These are phyloP conservation scores for Dactylellina parvicollis DNA, from an alignment of 2,329 filamentous ascomycete genomes.

Conservation along the genomic window DNA sequence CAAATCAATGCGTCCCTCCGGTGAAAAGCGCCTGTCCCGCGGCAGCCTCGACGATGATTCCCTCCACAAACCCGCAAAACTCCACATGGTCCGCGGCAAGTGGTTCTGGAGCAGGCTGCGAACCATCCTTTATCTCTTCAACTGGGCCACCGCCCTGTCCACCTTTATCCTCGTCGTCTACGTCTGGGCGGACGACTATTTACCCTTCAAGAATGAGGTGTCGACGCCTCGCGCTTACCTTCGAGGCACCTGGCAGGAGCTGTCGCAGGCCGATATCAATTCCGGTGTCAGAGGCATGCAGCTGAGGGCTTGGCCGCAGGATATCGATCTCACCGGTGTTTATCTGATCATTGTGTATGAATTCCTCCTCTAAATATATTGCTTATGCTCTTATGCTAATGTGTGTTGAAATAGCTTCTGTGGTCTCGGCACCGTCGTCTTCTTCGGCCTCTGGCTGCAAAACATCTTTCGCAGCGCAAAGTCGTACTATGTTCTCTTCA, in stretches of 20 bases:
- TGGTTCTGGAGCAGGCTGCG: constrained; percentile 44
- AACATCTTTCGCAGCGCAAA: constrained; percentile 51
- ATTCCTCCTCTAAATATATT: not conserved
- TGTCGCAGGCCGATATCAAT: constrained; percentile 32
- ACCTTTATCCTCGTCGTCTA: constrained; percentile 47
- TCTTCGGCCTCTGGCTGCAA: constrained; percentile 53
- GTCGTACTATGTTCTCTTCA: constrained; percentile 53
- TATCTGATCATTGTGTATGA: constrained; percentile 53
- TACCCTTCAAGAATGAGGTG: constrained; percentile 27
- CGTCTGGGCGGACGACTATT: constrained; percentile 45
- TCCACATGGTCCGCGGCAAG: constrained; percentile 54
- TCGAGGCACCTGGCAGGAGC: constrained; percentile 44
- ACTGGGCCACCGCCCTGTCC: constrained; percentile 27
- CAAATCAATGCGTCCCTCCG: constrained; percentile 52
- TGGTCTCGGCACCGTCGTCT: constrained; percentile 44
- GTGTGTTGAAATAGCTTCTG: constrained; percentile 35
- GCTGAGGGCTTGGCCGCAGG: constrained; percentile 42
- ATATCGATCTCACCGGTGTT: constrained; percentile 52
- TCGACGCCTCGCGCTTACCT: constrained; percentile 36
- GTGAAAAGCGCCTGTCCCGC: constrained; percentile 47
- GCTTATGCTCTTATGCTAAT: not conserved
- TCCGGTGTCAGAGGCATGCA: constrained; percentile 39
- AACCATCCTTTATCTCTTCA: constrained; percentile 48
- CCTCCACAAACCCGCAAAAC: constrained; percentile 37
- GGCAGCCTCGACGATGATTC: constrained; percentile 48